Percentiles rank a stretch among this genome's conserved stretches.
Conservation (phyloP, 768 basidiomycete species). For the Lactarius quietus region DNA sequence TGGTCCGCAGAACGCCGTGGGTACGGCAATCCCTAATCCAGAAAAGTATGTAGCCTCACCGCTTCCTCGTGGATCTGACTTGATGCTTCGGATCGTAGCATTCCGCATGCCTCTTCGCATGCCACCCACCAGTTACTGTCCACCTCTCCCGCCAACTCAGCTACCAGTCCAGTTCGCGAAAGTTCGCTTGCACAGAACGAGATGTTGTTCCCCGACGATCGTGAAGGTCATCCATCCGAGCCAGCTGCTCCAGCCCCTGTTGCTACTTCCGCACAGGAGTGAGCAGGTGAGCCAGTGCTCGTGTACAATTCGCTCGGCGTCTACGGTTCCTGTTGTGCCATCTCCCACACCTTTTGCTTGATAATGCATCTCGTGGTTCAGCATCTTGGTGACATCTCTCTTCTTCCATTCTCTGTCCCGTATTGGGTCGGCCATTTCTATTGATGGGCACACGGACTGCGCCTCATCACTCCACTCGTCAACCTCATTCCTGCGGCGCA, state of each 20-base stretch:
- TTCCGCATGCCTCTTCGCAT: conserved; percentile 83
- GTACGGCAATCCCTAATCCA: conserved; percentile 97
- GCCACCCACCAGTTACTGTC: conserved; percentile 35
- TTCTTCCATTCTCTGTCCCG: conserved; percentile 12
- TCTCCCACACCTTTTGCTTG: conserved; percentile 15
- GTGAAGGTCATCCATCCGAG: conserved; percentile 12
- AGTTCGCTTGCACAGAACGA: conserved; percentile 20
- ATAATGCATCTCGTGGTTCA: conserved; percentile 22
- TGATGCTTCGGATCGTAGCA: conserved; percentile 45
- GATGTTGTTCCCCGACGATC: conserved; percentile 7
- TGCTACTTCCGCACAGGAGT: conserved; percentile 14
- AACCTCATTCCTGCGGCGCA: conserved; percentile 2
- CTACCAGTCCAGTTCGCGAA: conserved; percentile 27
- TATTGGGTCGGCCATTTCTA: conserved; percentile 9
- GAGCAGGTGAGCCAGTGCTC: conserved; percentile 14
- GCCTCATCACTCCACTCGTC: conserved; percentile 8
- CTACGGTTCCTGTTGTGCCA: conserved; percentile 7
- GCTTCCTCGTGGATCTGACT: conserved; percentile 19
- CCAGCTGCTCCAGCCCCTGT: conserved; percentile 12
- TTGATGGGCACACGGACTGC: conserved; percentile 10
- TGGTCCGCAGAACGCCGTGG: conserved; percentile 82
- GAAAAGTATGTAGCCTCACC: conserved; percentile 66
- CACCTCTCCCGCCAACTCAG: conserved; percentile 21
- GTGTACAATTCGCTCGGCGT: conserved; percentile 4
- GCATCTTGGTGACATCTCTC: conserved; percentile 14